Evolutionary conservation across 305 asterid species (phyloP).

Genomic region (Coffea humblotiana): DNA sequence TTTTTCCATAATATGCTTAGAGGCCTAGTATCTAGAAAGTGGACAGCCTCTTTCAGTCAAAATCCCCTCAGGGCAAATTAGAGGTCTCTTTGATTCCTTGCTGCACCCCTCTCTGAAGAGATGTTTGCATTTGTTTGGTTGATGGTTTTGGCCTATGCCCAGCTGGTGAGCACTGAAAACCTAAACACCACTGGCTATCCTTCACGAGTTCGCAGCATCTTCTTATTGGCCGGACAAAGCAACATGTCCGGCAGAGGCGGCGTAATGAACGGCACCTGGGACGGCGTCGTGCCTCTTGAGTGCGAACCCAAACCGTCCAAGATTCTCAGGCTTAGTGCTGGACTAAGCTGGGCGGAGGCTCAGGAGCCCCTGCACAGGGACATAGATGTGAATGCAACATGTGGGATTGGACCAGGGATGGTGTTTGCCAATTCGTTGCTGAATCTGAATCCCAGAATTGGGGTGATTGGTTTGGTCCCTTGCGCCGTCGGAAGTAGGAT

Average conservation of each 20-base stretch:
- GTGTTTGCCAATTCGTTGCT: constrained; percentile 41
- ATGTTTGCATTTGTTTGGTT: constrained; percentile 21
- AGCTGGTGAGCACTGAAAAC: constrained; percentile 15
- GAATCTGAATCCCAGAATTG: constrained; percentile 26
- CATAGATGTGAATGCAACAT: constrained; percentile 31
- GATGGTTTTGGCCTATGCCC: constrained; percentile 17
- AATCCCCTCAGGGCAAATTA: not conserved
- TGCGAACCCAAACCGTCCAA: constrained; percentile 20
- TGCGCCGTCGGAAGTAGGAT: constrained; percentile 36
- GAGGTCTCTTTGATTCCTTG: not conserved
- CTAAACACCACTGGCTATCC: not conserved
- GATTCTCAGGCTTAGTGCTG: constrained; percentile 32
- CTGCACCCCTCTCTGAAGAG: not conserved
- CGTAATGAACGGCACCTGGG: constrained; percentile 29
- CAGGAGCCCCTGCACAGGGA: constrained; percentile 47
- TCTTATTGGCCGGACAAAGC: constrained; percentile 49
- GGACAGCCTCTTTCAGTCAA: not conserved
- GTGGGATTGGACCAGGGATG: constrained; percentile 57
- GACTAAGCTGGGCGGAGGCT: constrained; percentile 32
- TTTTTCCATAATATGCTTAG: not conserved
- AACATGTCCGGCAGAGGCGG: constrained; percentile 56
- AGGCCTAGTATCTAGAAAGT: not conserved
- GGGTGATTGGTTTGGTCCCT: constrained; percentile 42
- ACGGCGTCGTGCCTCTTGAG: constrained; percentile 29
- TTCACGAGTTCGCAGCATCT: constrained; percentile 24